A percentile compares a stretch with the other conserved stretches of the same genome.
These are phyloP conservation scores for Hypoxylon intermedium DNA, from an alignment of 495 filamentous ascomycete genomes.

Conservation along the genomic window DNA sequence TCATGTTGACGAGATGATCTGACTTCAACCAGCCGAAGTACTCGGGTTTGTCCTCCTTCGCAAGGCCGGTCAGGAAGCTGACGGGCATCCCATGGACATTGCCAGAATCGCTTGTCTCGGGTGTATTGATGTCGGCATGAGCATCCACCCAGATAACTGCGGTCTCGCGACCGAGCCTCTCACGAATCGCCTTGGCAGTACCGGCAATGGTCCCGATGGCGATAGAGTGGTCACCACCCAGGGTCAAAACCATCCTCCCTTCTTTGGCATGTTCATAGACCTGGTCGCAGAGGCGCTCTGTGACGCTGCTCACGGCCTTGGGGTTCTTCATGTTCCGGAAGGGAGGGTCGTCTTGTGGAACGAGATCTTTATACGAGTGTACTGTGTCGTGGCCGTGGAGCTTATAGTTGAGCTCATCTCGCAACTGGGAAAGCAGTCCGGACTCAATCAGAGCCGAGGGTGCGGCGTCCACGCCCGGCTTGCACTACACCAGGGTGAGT, in stretches of 20 bases:
- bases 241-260: constrained; percentile 87
- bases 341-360: constrained; percentile 76
- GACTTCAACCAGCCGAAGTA: constrained; percentile 88
- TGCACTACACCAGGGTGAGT: constrained; percentile 64
- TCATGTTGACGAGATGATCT: constrained; percentile 64
- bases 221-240: constrained; percentile 96
- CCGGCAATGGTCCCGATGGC: constrained; percentile 92
- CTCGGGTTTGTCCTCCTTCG: constrained; percentile 72
- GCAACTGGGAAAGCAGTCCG: constrained; percentile 84
- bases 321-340: constrained; percentile 94
- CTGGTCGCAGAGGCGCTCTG: constrained; percentile 76
- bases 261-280: constrained; percentile 85
- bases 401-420: constrained; percentile 84
- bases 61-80: constrained; percentile 85
- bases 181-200: constrained; percentile 80
- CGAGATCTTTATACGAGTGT: constrained; percentile 79
- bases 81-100: constrained; percentile 99
- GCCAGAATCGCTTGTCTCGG: constrained; percentile 85
- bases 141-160: constrained; percentile 99
- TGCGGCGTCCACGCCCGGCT: constrained; percentile 90
- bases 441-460: constrained; percentile 89
- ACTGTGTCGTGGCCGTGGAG: constrained; percentile 84
- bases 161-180: constrained; percentile 80
- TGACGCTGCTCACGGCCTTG: constrained; percentile 86
- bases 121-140: constrained; percentile 96